phyloP scores from a whole-genome alignment of 2,329 filamentous ascomycete genomes.

The Paracorniculantispora psalliotae region DNA sequence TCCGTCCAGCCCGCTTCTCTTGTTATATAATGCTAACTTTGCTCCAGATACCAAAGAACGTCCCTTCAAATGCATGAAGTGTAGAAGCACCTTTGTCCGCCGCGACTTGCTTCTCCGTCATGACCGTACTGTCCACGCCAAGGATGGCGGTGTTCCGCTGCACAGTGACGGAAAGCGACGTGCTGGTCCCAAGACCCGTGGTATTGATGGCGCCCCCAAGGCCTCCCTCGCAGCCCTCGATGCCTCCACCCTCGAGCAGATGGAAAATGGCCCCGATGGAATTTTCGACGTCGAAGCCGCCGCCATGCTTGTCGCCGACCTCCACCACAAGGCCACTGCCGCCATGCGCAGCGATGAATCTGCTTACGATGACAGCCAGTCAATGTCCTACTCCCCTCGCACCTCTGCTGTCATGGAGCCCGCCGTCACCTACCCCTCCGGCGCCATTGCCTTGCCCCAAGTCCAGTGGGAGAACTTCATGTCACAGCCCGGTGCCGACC shows the following conservation, averaged over 20 bases:
- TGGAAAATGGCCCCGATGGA: constrained; percentile 83
- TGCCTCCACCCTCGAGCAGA: constrained; percentile 81
- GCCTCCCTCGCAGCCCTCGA: constrained; percentile 72
- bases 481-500: constrained; percentile 61
- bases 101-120: constrained; percentile 94
- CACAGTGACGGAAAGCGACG: constrained; percentile 92
- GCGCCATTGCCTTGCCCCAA: constrained; percentile 75
- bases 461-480: constrained; percentile 91
- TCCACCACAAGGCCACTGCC: constrained; percentile 87
- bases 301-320: constrained; percentile 96
- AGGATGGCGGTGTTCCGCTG: constrained; percentile 89
- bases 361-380: constrained; percentile 52
- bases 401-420: constrained; percentile 71
- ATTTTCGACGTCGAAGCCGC: constrained; percentile 96
- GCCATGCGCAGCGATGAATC: constrained; percentile 57
- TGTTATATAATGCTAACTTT: neutral
- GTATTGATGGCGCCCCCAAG: constrained; percentile 65
- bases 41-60: constrained; percentile 89
- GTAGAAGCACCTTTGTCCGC: constrained; percentile 95
- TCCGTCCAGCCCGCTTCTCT: too few species aligned
- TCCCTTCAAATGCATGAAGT: constrained; percentile 98
- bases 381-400: constrained; percentile 69
- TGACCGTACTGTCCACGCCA: constrained; percentile 96
- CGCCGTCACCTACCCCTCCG: constrained; percentile 69
- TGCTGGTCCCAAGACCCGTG: constrained; percentile 62